Evolutionary conservation across 202 grass and related monocot species (phyloP), one percentile per base, ranked within the genome.

Genomic region (Eragrostis tef): DNA sequence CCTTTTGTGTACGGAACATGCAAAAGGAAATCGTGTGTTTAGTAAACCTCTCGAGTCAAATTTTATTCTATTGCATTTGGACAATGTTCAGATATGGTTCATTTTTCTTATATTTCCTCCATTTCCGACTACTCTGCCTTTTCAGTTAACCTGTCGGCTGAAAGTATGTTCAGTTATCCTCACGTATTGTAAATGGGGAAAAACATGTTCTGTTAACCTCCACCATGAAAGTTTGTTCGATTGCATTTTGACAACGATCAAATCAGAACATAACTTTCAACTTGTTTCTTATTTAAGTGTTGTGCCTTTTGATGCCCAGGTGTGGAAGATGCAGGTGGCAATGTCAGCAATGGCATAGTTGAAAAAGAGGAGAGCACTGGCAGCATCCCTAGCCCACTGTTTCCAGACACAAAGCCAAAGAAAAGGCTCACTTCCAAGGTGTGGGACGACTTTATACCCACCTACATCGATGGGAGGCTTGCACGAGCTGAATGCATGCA

Each of bases 361-460:
- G n/a, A 66, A 39, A 45, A 50, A 52, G 77, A 68, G 31, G 49
- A 68, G 31, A 54, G n/a, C 48, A 26, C 7, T 5, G 34, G 17
- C 11, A 58, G 26, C 69, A 52, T 31, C 24, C 25, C 47, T 6
- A 19, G 34, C 72, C 72, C 72, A 42, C 47, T 71, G n/a, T 42
- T 24, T 34, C 39, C 27, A 29, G 70, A 16, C 8, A 36, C 48
- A 54, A 54, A 53, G 9, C 15, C 49, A 2, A 78, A 78, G 59
- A 78, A 66, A 65, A 52, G 60, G 31, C 60, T 78, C 26, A 36
- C 1, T 51, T 52, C 75, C 44, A 66, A 65, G 45, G 70, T 51
- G 43, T 77, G 85, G 79, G 54, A 64, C 14, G 54, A 54, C 17
- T 77, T 87, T 71, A 70, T 24, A 16, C 78, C 84, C 71, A 81